Evolutionary conservation across 805 yeast genomes (phyloP).

Genomic region (Geotrichum ghanense): DNA sequence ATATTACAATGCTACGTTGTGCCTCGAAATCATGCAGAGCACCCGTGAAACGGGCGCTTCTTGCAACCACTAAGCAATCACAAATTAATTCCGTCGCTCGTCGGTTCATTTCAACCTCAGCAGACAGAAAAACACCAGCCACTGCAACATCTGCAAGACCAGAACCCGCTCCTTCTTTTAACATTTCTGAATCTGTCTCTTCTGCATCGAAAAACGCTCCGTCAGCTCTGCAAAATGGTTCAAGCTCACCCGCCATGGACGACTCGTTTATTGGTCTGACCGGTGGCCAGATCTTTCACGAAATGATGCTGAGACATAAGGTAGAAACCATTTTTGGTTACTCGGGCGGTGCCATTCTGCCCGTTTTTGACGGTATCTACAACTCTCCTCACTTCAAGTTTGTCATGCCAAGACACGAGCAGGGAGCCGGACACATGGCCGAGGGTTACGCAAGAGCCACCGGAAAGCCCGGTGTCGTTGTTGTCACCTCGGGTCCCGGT

Average conservation of each 20-base stretch:
- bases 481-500: constrained; percentile 99
- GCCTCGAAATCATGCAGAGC: not conserved
- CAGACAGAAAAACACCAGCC: constrained; percentile 1
- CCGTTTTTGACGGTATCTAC: constrained; percentile 94
- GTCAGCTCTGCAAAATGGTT: not conserved
- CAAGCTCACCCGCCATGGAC: constrained; percentile 21
- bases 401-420: constrained; percentile 92
- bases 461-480: constrained; percentile 95
- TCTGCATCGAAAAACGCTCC: constrained; percentile 4
- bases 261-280: constrained; percentile 88
- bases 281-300: constrained; percentile 98
- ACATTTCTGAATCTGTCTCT: constrained; percentile 10
- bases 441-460: constrained; percentile 95
- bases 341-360: constrained; percentile 98
- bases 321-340: constrained; percentile 96
- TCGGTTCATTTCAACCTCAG: not conserved
- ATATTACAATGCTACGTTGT: constrained; percentile 1
- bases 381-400: constrained; percentile 82
- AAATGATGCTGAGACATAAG: constrained; percentile 93
- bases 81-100: not conserved
- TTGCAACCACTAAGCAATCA: not conserved
- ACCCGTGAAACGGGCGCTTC: not conserved
- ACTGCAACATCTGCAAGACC: constrained; percentile 19
- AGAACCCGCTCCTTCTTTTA: constrained; percentile 28
- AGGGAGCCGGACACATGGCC: constrained; percentile 99